Base-by-base conservation (phyloP, 1,139 yeast species). In the Saccharomycopsis hybrid region DNA sequence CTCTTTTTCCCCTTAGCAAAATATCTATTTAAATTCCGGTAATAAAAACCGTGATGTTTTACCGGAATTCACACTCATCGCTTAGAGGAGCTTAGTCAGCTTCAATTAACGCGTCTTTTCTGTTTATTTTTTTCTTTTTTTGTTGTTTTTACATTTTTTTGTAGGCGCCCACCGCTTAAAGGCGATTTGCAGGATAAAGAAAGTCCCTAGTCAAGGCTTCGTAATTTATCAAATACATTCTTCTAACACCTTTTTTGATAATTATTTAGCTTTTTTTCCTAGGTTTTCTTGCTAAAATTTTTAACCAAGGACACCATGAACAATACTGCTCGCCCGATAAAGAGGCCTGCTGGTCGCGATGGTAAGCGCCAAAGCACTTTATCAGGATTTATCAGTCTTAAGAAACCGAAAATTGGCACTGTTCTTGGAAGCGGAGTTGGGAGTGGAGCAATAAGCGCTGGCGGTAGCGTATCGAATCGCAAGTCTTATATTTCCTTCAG, bases 311-410 rank as follows among this genome's bases (percentile, higher is more conserved):
- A 18, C 18, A 18, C 18, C 18, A 18, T 18, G 18, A 18, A 18
- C 18, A 18, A 18, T 18, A 18, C 18, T 18, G 18, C 18, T 18
- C 18, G 18, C 18, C 18, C 18, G 18, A 18, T 18, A 18, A 18
- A 18, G 18, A 18, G 18, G 18, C 18, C 18, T 18, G 18, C 18
- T 32, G 35, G 35, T 32, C 11, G 11, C 11, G 35, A 11, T 3
- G 32, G 5, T 18, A 47, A 47, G 11, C 31, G 43, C 42, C 50
- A 48, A 27, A 29, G 43, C 7, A 48, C 50, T 7, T 36, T 48
- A 4, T n/a, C 46, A 4, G 50, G 47, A 7, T 48, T 48, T 18
- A 28, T 48, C 25, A 39, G 27, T 39, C 27, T 39, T 18, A 48
- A 48, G 29, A 48, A 48, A 29, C 32, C 50, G 3, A 41, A 45